Evolutionary conservation across 2,329 filamentous ascomycete genomes (phyloP).

Genomic region (Aspergillus sp.): DNA sequence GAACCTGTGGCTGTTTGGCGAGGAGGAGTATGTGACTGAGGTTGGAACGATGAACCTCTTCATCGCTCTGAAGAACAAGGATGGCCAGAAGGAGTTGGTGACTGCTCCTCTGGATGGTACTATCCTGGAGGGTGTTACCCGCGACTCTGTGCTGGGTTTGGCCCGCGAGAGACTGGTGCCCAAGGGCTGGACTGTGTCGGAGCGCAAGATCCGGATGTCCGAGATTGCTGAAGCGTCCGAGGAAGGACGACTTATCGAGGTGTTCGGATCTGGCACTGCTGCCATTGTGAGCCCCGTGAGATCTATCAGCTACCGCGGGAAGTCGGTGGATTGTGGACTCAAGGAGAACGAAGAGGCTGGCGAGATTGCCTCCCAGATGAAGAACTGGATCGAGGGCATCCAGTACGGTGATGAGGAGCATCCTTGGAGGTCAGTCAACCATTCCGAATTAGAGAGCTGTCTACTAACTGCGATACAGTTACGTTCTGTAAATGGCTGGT

Average conservation of each 20-base stretch:
- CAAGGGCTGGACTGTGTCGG: constrained; percentile 82
- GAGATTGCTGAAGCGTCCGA: constrained; percentile 77
- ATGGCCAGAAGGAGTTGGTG: constrained; percentile 84
- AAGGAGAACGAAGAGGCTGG: constrained; percentile 80
- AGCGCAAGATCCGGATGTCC: constrained; percentile 89
- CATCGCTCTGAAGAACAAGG: constrained; percentile 76
- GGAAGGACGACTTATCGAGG: constrained; percentile 85
- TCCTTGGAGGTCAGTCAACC: constrained; percentile 71
- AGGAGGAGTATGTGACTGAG: constrained; percentile 94
- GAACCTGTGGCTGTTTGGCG: constrained; percentile 95
- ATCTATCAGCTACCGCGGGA: constrained; percentile 82
- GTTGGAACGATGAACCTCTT: constrained; percentile 99
- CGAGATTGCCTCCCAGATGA: constrained; percentile 80
- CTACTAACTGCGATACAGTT: constrained; percentile 17
- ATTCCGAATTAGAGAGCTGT: not conserved
- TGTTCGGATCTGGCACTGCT: constrained; percentile 90
- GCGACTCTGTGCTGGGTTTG: constrained; percentile 84
- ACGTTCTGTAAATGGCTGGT: constrained; percentile 19
- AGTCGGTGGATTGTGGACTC: constrained; percentile 78
- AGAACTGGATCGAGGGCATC: constrained; percentile 92
- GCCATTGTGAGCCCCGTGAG: constrained; percentile 90
- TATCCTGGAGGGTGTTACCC: constrained; percentile 90
- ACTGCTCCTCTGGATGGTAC: constrained; percentile 97
- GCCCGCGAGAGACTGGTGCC: constrained; percentile 79
- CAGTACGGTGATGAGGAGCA: constrained; percentile 94